Evolutionary conservation across 768 basidiomycete species (phyloP), one percentile per base, ranked within the genome.

Genomic region (Russula lepida): DNA sequence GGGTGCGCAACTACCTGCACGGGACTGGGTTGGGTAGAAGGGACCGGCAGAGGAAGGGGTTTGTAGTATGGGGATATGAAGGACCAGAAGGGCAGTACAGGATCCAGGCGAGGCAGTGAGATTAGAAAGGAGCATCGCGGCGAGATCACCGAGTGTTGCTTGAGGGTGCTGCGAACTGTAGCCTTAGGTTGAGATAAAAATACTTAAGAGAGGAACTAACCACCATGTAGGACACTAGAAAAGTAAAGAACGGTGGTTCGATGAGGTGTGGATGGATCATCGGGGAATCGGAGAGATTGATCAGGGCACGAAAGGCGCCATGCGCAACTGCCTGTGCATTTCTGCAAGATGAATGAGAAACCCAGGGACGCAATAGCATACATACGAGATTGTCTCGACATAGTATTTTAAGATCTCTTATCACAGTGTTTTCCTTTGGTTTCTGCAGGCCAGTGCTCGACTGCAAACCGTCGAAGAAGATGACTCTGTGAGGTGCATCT

Each of bases 61-160:
- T 9, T 76, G 72, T 19, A 89, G 77, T 48, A 94, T 75, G 2
- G 84, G 74, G 50, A 97, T 79, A 60, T 82, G 82, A 47, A 94
- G 75, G 1, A 77, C 76, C 6, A 92, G 74, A 9, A 98, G 71
- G 8, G 78, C 71, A 11, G 80, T 75, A 65, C 89, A 87, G 56
- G 88, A 81, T 0, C 80, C 73, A 2, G 88, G 78, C 47, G 89
- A 85, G 5, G 88, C 81, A 9, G 92, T 89, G 35, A 97, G 75
- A 74, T 98, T 98, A n/a, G 94, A 95, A 11, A 98, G 80, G 1
- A 98, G 78, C 95, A 98, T 98, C n/a, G 92, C 82, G 3, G 94
- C 92, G 21, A 98, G 83, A 76, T 98, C 95, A 35, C 93, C 92
- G 28, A 98, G 86, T 59, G 88, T 84, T 11, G 95, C 85, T 62